Percentiles rank a stretch among this genome's conserved stretches.
Conservation (phyloP, 129 eudicot species). For the Flaveria bidentis region DNA sequence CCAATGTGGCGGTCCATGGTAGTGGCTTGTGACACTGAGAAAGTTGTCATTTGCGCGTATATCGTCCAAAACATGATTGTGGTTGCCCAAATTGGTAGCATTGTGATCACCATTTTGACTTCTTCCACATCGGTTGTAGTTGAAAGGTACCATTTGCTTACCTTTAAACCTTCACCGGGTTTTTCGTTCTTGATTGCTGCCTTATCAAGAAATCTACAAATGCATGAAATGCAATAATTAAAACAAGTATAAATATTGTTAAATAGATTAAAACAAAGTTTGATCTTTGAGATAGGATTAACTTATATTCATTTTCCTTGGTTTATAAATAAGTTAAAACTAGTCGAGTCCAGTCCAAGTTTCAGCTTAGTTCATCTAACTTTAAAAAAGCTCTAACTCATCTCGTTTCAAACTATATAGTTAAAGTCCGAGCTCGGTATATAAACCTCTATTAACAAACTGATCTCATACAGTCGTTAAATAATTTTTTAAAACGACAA, state of each 20-base stretch:
- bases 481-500: too few species aligned
- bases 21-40: slow-evolving; percentile 60
- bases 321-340: background rate
- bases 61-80: slow-evolving; percentile 66
- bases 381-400: background rate
- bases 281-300: background rate
- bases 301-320: background rate
- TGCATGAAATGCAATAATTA: background rate
- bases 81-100: slow-evolving; percentile 81
- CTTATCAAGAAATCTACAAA: slow-evolving; percentile 68
- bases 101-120: slow-evolving; percentile 57
- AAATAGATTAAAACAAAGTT: background rate
- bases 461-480: too few species aligned
- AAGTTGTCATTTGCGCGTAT: slow-evolving; percentile 82
- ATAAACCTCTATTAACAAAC: too few species aligned
- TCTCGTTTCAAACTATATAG: background rate
- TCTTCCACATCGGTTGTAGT: slow-evolving; percentile 78
- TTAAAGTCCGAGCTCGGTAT: background rate
- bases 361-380: background rate
- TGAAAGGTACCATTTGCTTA: slow-evolving; percentile 59
- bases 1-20: slow-evolving; percentile 78
- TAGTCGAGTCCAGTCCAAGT: background rate
- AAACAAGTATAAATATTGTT: background rate
- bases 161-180: background rate
- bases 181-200: slow-evolving; percentile 59